Evolutionary conservation across 1,284 basidiomycete species (phyloP), one percentile per base, ranked within the genome.

Genomic region (Cerioporus squamosus): DNA sequence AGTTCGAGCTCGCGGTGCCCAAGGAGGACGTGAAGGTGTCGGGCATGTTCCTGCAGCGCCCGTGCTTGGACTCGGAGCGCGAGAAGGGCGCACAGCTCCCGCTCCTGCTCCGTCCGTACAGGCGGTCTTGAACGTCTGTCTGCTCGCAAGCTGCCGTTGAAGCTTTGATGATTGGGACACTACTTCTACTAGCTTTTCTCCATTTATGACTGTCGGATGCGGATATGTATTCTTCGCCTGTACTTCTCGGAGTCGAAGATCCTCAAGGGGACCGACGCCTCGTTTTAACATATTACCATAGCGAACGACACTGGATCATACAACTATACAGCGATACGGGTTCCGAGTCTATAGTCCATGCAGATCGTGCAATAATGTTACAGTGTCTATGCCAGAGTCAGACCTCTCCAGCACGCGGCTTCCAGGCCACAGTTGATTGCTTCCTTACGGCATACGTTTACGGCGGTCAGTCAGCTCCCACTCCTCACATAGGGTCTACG

Each of bases 1-100:
- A 82, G 52, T 86, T 87, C 65, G 78, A 82, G 61, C 72, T 83
- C 8, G 80, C 78, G 1, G 77, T 83, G 9, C 63, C 70, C 0
- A 67, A 67, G 9, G 60, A 63, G 5, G 60, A 70, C 56, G 50
- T 59, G 40, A 62, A 59, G 59, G 14, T 36, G 1, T 18, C 40
- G 17, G 57, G 51, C 7, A 2, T 43, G 4, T 61, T 66, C 44
- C 57, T 69, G 5, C 62, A 66, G 48, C 66, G 67, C 8, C 67
- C 67, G 0, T 42, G 53, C 8, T 9, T 70, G 8, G 48, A 31
- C 7, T 56, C 47, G 36, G 56, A 64, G 36, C 42, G 46, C 29
- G 60, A 55, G 40, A 55, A 56, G 36, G 61, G 56, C 12, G 52
- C 47, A 23, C 59, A 63, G 50, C 54, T 69, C 42, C 67, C 69